Conservation (phyloP, 352 stramenopile species). For the Hyaloperonospora brassicae region DNA sequence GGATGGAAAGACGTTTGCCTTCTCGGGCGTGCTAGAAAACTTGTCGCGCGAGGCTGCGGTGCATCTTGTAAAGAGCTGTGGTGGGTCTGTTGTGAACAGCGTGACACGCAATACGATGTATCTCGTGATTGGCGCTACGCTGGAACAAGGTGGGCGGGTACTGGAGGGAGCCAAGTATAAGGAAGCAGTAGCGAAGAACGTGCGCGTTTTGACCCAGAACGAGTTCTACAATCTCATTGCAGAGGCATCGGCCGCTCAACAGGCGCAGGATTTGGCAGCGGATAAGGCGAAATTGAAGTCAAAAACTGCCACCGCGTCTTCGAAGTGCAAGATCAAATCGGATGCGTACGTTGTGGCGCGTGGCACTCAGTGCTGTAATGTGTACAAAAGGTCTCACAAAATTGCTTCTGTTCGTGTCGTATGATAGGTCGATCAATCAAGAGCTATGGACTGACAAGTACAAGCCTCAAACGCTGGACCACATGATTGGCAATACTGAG, state of each 20-base stretch:
- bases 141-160: constrained; percentile 66
- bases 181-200: constrained; percentile 77
- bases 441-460: constrained; percentile 96
- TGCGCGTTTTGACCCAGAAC: constrained; percentile 79
- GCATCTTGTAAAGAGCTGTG: constrained; percentile 75
- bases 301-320: constrained; percentile 32
- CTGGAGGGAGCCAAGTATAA: constrained; percentile 80
- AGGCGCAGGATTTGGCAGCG: constrained; percentile 41
- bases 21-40: constrained; percentile 57
- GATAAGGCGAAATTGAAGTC: constrained; percentile 50
- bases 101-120: constrained; percentile 73
- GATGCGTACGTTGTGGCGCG: constrained; percentile 26
- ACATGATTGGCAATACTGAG: constrained; percentile 93
- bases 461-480: constrained; percentile 82
- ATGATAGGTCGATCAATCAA: constrained; percentile 34
- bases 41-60: constrained; percentile 56
- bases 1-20: constrained; percentile 71
- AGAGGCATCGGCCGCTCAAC: constrained; percentile 54
- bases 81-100: constrained; percentile 50
- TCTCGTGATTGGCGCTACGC: constrained; percentile 52
- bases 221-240: constrained; percentile 84
- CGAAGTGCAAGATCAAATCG: constrained; percentile 56
- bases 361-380: neutral
- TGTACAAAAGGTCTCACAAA: constrained; percentile 4
- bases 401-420: constrained; percentile 5